Evolutionary conservation across 1,139 yeast species (phyloP), one percentile per base, ranked within the genome.

Genomic region (Dujonia santamariae): DNA sequence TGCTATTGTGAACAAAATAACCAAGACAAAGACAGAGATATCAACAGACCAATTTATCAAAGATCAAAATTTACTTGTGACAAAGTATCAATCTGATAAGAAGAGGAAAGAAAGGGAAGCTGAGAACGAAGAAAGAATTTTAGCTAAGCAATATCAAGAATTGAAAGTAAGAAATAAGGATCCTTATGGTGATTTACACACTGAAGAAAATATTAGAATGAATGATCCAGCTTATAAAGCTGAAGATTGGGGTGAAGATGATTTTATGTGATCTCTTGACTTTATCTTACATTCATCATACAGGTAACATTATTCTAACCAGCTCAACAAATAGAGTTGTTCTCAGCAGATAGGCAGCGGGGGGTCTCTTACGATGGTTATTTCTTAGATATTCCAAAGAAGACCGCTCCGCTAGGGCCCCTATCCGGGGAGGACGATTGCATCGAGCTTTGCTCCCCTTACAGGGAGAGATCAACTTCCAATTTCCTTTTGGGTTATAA

Each of bases 241-340:
- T 47, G 81, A 75, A 38, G 76, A 77, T 51, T 78, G 78, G 69
- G 62, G 52, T 43, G 87, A 81, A 47, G 88, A 81, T 36, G 87
- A 80, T 20, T 36, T 36, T 17, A 36, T 36, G 38, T 36, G 19
- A 29, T 12, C 11, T 19, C 22, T 9, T 19, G 22, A 19, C 22
- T 9, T 19, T 7, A 19, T 19, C 22, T n/a, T n/a, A n/a, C n/a
- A n/a, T n/a, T n/a, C n/a, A n/a, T n/a, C n/a, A n/a, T n/a, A n/a
- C n/a, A n/a, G n/a, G n/a, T n/a, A n/a, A n/a, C n/a, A n/a, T n/a
- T n/a, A n/a, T n/a, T n/a, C n/a, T n/a, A n/a, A n/a, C n/a, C n/a
- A n/a, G n/a, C n/a, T n/a, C n/a, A n/a, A n/a, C n/a, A n/a, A n/a
- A n/a, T n/a, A n/a, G n/a, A n/a, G n/a, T n/a, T n/a, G n/a, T n/a